A percentile compares a stretch with the other conserved stretches of the same genome.
Evolutionary conservation across 208 protist species (phyloP).

Genomic region (Trichomonas gallinae): DNA sequence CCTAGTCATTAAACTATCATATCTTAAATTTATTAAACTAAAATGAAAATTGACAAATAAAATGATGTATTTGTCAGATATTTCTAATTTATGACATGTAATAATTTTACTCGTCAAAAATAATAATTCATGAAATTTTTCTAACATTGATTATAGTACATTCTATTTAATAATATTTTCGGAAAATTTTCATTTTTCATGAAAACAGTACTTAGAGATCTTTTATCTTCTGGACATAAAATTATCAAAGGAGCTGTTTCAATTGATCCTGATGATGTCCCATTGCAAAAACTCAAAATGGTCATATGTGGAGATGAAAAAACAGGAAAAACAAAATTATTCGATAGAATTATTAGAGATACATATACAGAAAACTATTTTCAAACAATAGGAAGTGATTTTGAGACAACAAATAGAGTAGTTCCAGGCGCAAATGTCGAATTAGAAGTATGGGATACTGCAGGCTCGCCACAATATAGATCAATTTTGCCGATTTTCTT

Average conservation of each 20-base stretch:
- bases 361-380: neutral
- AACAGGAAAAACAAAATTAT: neutral
- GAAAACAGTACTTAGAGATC: neutral
- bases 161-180: too few species aligned
- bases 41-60: too few species aligned
- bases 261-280: slow-evolving; percentile 8
- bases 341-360: neutral
- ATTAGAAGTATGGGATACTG: slow-evolving; percentile 3
- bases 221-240: neutral
- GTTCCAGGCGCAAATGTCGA: neutral
- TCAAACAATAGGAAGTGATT: neutral
- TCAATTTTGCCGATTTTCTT: slow-evolving; percentile 2
- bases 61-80: too few species aligned
- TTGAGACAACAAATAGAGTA: neutral
- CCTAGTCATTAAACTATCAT: too few species aligned
- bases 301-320: slow-evolving; percentile 17
- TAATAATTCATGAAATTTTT: too few species aligned
- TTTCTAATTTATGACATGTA: too few species aligned
- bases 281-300: neutral
- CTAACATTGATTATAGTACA: too few species aligned
- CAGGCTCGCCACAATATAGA: neutral
- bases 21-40: too few species aligned
- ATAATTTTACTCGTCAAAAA: too few species aligned
- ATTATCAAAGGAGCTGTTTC: neutral
- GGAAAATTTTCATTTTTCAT: neutral